phyloP scores from a whole-genome alignment of 2,329 filamentous ascomycete species.

The Clathrospora elynae region DNA sequence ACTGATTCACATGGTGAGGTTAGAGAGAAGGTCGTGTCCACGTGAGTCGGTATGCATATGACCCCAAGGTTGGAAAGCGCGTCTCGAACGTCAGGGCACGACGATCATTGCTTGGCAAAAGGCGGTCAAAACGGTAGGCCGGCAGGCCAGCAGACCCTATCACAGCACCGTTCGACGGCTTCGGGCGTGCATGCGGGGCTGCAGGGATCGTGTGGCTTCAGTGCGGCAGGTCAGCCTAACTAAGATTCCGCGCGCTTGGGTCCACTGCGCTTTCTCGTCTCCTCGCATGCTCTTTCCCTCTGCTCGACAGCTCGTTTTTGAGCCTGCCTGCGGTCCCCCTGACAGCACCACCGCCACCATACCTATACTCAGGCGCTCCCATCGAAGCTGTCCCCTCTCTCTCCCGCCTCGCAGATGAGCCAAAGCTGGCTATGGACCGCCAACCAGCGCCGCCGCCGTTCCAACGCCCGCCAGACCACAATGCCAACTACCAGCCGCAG shows the following conservation, averaged over 20 bases:
- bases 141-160: too few relatives aligned
- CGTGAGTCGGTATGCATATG: too few relatives aligned
- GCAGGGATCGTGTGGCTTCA: conserved; percentile 13
- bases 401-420: conserved; percentile 19
- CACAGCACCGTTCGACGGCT: too few relatives aligned
- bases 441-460: conserved; percentile 48
- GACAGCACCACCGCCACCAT: neutral
- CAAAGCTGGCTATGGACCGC: conserved; percentile 43
- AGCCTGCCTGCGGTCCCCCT: neutral
- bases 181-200: conserved; percentile 15
- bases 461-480: conserved; percentile 47
- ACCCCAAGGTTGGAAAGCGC: too few relatives aligned
- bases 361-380: neutral
- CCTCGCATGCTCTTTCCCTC: conserved; percentile 19
- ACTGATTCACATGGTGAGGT: conserved; percentile 12
- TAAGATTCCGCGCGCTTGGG: conserved; percentile 11
- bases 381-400: conserved; percentile 4
- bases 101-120: too few relatives aligned
- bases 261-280: conserved; percentile 23
- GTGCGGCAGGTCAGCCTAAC: conserved; percentile 9
- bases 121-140: too few relatives aligned
- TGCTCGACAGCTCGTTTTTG: conserved; percentile 2
- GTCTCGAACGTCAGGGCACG: too few relatives aligned
- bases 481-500: conserved; percentile 55
- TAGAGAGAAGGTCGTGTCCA: neutral